phyloP scores from a whole-genome alignment of 345 rosid genomes.

The Melaleuca alternifolia region DNA sequence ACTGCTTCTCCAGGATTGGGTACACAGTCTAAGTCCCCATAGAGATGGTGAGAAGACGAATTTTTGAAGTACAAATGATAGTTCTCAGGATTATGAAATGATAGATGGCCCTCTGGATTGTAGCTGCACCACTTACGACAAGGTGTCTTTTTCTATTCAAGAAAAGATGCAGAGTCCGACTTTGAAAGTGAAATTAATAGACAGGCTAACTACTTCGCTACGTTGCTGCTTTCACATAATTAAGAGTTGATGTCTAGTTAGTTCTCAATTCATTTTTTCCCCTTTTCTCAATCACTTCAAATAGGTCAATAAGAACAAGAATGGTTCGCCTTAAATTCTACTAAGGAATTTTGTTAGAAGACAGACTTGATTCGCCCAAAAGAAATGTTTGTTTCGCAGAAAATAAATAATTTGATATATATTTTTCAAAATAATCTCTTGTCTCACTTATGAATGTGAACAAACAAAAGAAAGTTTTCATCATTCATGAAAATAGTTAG shows the following conservation, averaged over 20 bases:
- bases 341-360: too few species aligned
- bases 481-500: background rate
- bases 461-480: fast-evolving
- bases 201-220: background rate
- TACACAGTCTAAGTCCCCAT: background rate
- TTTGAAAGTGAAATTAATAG: background rate
- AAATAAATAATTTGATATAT: background rate
- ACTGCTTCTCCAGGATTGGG: background rate
- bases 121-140: background rate
- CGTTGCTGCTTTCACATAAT: background rate
- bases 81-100: background rate
- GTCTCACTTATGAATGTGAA: fast-evolving
- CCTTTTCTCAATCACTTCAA: too few species aligned
- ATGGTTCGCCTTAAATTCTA: background rate
- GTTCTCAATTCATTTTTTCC: too few species aligned
- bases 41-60: background rate
- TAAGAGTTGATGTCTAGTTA: too few species aligned
- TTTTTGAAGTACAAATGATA: background rate
- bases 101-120: background rate
- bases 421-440: background rate
- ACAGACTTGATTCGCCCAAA: too few species aligned
- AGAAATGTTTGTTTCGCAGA: background rate
- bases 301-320: background rate
- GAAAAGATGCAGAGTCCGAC: background rate
- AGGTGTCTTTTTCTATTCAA: background rate